Evolutionary conservation across 2,329 filamentous ascomycete genomes (phyloP).

Genomic region (Verticillium longisporum): DNA sequence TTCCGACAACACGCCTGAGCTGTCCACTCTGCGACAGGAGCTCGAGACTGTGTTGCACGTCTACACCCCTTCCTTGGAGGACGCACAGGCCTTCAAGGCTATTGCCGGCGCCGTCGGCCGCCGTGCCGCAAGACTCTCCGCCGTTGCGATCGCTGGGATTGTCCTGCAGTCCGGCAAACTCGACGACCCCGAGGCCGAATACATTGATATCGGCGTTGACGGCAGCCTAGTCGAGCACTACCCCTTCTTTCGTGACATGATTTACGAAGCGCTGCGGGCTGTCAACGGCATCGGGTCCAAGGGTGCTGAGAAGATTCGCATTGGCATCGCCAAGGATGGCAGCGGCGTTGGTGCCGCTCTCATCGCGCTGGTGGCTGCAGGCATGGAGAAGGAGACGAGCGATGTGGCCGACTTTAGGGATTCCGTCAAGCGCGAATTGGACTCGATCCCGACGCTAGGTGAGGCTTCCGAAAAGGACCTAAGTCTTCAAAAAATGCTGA

Average conservation of each 20-base stretch:
- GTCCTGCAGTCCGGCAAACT: conserved; percentile 76
- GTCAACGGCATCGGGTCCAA: conserved; percentile 70
- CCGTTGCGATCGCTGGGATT: conserved; percentile 80
- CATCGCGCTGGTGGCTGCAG: conserved; percentile 82
- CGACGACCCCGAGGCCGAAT: conserved; percentile 53
- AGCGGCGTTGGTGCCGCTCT: conserved; percentile 85
- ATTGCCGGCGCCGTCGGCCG: conserved; percentile 79
- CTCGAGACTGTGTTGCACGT: conserved; percentile 73
- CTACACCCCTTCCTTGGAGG: conserved; percentile 69
- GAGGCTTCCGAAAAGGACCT: neutral
- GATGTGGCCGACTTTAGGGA: conserved; percentile 33
- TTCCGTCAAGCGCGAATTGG: conserved; percentile 27
- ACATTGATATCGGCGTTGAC: conserved; percentile 88
- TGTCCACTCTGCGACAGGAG: conserved; percentile 68
- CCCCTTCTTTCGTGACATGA: conserved; percentile 82
- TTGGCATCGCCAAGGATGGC: conserved; percentile 95
- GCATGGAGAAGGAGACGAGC: conserved; percentile 47
- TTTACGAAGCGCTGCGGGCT: conserved; percentile 72
- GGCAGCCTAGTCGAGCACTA: conserved; percentile 95
- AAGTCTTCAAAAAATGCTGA: neutral
- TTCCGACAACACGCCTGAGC: conserved; percentile 66
- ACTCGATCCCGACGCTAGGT: conserved; percentile 17
- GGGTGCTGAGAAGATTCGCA: conserved; percentile 81
- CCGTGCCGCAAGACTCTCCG: conserved; percentile 80
- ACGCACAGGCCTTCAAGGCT: conserved; percentile 81